A percentile compares a stretch with the other conserved stretches of the same genome.
phyloP scores from a whole-genome alignment of 768 basidiomycete genomes.

The Fibroporia radiculosa region DNA sequence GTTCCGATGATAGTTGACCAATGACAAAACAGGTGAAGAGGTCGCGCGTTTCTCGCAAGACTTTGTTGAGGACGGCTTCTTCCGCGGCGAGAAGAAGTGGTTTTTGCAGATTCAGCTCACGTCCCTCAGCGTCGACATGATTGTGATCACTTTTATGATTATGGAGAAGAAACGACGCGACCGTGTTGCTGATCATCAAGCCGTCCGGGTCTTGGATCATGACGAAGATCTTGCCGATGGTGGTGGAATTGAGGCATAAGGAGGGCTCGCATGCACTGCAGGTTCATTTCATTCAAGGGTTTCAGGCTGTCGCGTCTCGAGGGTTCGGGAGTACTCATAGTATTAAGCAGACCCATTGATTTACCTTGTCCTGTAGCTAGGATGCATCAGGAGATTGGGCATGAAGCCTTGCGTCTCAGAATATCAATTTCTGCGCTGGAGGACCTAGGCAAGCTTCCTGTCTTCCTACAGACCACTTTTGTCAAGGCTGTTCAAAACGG shows the following conservation, averaged over 20 bases:
- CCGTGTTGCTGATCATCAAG: conserved; percentile 15
- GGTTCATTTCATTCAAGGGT: no score
- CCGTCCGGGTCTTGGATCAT: conserved; percentile 10
- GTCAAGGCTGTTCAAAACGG: no score
- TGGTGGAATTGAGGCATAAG: conserved; percentile 19
- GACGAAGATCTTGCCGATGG: conserved; percentile 17
- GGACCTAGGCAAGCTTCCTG: no score
- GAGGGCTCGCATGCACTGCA: no score
- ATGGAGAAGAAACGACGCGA: conserved; percentile 48
- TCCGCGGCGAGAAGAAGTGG: conserved; percentile 40
- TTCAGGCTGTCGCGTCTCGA: no score
- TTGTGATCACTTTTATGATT: conserved; percentile 47
- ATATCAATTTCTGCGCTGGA: no score
- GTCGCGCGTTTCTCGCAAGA: conserved; percentile 33
- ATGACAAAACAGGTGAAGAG: conserved; percentile 29
- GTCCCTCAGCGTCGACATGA: conserved; percentile 41
- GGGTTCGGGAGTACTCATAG: no score
- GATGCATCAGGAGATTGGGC: no score
- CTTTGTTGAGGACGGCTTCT: conserved; percentile 35
- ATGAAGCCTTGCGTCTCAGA: no score
- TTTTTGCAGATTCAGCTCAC: conserved; percentile 39
- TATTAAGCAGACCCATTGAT: no score
- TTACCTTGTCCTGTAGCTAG: no score
- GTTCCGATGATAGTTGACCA: conserved; percentile 28
- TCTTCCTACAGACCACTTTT: no score